Percentiles rank a stretch among this genome's conserved stretches.
These are phyloP conservation scores for Trichoderma atroviride DNA, from an alignment of 2,329 filamentous ascomycete genomes.

Conservation along the genomic window DNA sequence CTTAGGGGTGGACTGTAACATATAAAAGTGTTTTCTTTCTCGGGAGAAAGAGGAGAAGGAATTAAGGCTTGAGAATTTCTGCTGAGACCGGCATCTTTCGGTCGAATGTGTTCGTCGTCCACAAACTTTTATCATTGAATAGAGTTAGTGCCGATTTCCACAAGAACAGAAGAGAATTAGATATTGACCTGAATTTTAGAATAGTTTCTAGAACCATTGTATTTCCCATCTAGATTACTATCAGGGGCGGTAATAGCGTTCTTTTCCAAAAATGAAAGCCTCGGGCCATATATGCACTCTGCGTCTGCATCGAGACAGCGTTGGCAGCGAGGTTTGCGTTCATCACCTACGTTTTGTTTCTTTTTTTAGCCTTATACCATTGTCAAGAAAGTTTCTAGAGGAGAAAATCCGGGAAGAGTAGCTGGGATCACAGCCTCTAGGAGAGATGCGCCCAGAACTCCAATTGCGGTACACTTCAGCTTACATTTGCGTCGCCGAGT, in stretches of 20 bases:
- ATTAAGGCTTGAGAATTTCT: not conserved
- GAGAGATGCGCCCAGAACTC: not conserved
- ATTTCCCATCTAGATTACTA: not conserved
- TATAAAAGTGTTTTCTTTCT: not conserved
- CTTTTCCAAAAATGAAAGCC: constrained; percentile 9
- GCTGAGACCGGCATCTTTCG: not conserved
- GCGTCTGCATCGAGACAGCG: constrained; percentile 7
- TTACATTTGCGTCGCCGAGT: constrained; percentile 20
- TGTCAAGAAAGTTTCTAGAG: not conserved
- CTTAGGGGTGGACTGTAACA: not conserved
- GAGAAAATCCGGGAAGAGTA: not conserved
- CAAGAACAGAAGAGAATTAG: too few relatives aligned
- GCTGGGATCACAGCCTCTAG: not conserved
- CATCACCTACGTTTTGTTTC: not conserved
- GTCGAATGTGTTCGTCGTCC: not conserved
- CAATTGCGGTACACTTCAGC: not conserved
- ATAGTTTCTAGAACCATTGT: not conserved
- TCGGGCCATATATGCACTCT: constrained; percentile 6
- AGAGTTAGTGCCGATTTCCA: not conserved
- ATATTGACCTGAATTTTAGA: not conserved
- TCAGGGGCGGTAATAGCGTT: not conserved
- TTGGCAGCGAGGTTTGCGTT: constrained; percentile 6
- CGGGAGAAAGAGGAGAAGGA: not conserved
- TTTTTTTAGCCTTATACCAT: not conserved
- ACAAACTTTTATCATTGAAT: not conserved